phyloP scores from a whole-genome alignment of 2,329 filamentous ascomycete genomes.

The Hymenoscyphus infarciens region DNA sequence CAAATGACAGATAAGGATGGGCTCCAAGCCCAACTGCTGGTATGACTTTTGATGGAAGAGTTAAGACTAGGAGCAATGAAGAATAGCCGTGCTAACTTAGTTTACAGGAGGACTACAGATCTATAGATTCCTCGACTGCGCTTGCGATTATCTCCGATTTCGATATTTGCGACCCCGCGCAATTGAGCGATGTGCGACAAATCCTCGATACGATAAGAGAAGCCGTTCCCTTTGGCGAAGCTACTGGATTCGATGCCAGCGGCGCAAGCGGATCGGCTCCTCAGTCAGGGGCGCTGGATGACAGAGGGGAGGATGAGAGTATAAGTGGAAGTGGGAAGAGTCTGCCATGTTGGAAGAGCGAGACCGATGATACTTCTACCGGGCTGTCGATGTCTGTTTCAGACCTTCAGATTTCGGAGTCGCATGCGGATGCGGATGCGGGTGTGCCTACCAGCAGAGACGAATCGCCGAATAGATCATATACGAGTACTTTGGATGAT shows the following conservation, averaged over 20 bases:
- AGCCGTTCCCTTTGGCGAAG: constrained; percentile 63
- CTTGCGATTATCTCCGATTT: constrained; percentile 73
- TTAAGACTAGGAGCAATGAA: background rate
- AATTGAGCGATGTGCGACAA: constrained; percentile 52
- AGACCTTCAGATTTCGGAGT: constrained; percentile 28
- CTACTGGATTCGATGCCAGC: constrained; percentile 73
- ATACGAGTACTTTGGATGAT: constrained; percentile 34
- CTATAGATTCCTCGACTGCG: constrained; percentile 74
- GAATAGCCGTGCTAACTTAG: background rate
- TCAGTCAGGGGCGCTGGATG: constrained; percentile 19
- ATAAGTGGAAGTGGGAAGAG: constrained; percentile 28
- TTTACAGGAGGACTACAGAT: constrained; percentile 58
- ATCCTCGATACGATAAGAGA: constrained; percentile 64
- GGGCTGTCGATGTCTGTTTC: constrained; percentile 26
- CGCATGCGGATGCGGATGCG: constrained; percentile 20
- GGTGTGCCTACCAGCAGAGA: constrained; percentile 46
- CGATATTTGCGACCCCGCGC: constrained; percentile 52
- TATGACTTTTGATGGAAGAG: background rate
- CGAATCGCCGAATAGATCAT: constrained; percentile 34
- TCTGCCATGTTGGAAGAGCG: constrained; percentile 24
- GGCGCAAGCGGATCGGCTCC: constrained; percentile 53
- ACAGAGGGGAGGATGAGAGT: constrained; percentile 14
- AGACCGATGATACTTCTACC: constrained; percentile 32
- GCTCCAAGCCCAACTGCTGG: constrained; percentile 9
- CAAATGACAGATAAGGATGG: constrained; percentile 10